Evolutionary conservation across 2,329 filamentous ascomycete species (phyloP).

Genomic region (Pezicula rhizophila): DNA sequence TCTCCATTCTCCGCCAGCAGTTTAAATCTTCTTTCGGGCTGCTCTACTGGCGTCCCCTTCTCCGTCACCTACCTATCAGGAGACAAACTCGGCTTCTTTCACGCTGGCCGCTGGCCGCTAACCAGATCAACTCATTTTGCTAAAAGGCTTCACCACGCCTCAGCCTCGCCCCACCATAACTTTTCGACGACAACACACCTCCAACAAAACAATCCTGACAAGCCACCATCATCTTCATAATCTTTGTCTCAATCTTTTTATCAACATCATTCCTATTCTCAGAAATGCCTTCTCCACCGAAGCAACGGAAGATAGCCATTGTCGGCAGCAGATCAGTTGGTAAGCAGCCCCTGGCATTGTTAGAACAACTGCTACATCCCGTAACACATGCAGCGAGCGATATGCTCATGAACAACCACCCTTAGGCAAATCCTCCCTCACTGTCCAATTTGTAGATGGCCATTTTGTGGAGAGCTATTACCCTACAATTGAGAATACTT

Average conservation of each 20-base stretch:
- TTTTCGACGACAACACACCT: background rate
- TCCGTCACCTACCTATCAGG: too few relatives aligned
- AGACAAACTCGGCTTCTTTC: too few relatives aligned
- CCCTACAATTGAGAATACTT: conserved; percentile 98
- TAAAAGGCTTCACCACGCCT: too few relatives aligned
- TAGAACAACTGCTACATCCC: background rate
- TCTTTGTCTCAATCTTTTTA: too few relatives aligned
- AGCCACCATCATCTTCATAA: too few relatives aligned
- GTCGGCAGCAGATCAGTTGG: conserved; percentile 90
- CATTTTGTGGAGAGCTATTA: conserved; percentile 99
- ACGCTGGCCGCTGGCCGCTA: too few relatives aligned
- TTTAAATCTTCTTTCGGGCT: too few relatives aligned
- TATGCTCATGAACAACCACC: conserved; percentile 3
- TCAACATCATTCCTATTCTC: too few relatives aligned
- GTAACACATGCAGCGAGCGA: background rate
- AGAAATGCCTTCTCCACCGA: conserved; percentile 38
- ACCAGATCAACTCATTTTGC: too few relatives aligned
- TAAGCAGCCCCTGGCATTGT: conserved; percentile 36
- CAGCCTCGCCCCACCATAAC: too few relatives aligned
- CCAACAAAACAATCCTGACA: background rate
- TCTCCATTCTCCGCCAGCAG: too few relatives aligned
- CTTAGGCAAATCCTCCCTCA: conserved; percentile 91
- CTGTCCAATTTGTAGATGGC: conserved; percentile 93
- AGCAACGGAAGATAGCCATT: conserved; percentile 93
- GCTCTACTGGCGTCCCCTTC: too few relatives aligned